These are phyloP conservation scores for Penicillium parvum DNA, from an alignment of 495 filamentous ascomycete species.

Conservation along the genomic window DNA sequence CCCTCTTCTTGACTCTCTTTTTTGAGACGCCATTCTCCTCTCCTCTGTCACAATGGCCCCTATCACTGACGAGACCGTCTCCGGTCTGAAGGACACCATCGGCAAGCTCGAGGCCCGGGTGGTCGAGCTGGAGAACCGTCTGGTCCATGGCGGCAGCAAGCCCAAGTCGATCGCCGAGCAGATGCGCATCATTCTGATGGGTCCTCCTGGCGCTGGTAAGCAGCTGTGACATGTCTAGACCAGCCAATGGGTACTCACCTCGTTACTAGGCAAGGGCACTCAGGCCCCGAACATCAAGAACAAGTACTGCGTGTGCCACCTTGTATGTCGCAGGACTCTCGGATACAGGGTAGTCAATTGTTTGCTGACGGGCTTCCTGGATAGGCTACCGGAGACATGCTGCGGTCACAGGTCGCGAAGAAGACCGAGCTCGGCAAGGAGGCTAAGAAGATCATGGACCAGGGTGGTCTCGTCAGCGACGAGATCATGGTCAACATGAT, in stretches of 20 bases:
- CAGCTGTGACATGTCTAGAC: constrained; percentile 11
- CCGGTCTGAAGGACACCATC: constrained; percentile 72
- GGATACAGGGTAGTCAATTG: neutral
- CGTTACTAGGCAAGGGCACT: constrained; percentile 85
- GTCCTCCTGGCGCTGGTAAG: constrained; percentile 92
- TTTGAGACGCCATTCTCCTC: constrained; percentile 10
- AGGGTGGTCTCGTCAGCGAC: constrained; percentile 94
- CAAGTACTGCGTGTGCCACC: constrained; percentile 91
- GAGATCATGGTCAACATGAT: constrained; percentile 99
- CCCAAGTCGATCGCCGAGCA: constrained; percentile 49
- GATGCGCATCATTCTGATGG: constrained; percentile 95
- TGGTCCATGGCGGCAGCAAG: constrained; percentile 51
- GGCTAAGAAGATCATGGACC: constrained; percentile 99
- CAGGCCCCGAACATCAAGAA: constrained; percentile 98
- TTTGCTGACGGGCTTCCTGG: constrained; percentile 6
- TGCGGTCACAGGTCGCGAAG: constrained; percentile 96
- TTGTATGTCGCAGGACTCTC: constrained; percentile 56
- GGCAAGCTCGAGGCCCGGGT: constrained; percentile 79
- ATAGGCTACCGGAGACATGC: constrained; percentile 98
- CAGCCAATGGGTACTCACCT: constrained; percentile 22
- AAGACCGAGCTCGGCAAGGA: constrained; percentile 92
- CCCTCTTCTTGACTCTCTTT: constrained; percentile 12
- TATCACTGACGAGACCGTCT: constrained; percentile 70
- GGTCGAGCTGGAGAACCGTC: constrained; percentile 64
- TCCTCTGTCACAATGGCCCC: constrained; percentile 65